phyloP scores from a whole-genome alignment of 1,284 basidiomycete genomes.

The Ustilago bromivora region DNA sequence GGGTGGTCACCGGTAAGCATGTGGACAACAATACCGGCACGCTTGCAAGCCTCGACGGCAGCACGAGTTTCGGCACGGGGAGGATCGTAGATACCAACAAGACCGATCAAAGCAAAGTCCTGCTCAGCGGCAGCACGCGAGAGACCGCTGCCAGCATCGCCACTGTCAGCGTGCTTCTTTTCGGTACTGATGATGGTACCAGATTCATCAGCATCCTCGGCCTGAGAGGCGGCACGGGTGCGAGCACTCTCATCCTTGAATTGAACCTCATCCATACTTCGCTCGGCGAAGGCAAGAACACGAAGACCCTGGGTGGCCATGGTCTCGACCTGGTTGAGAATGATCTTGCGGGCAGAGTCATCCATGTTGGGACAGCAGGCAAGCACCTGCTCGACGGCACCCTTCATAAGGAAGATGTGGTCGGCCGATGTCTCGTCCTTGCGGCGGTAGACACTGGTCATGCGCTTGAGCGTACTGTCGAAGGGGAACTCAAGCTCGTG shows the following conservation, averaged over 20 bases:
- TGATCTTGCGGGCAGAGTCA: conserved; percentile 37
- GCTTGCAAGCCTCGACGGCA: conserved; percentile 59
- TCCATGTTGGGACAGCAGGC: conserved; percentile 55
- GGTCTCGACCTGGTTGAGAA: conserved; percentile 59
- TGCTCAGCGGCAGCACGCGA: conserved; percentile 56
- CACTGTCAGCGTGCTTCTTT: conserved; percentile 25
- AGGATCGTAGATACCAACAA: conserved; percentile 65
- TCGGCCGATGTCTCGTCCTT: conserved; percentile 16
- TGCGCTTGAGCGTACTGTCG: conserved; percentile 62
- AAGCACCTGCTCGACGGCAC: conserved; percentile 62
- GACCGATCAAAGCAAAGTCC: conserved; percentile 59
- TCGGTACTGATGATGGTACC: conserved; percentile 41
- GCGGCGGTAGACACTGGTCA: conserved; percentile 56
- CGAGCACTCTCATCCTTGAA: conserved; percentile 50
- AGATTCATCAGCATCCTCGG: conserved; percentile 30
- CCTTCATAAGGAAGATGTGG: conserved; percentile 59
- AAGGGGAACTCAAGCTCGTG: conserved; percentile 61
- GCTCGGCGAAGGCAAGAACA: conserved; percentile 61
- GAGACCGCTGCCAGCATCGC: conserved; percentile 26
- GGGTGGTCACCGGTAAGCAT: conserved; percentile 66
- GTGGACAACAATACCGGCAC: conserved; percentile 61
- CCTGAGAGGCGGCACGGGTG: conserved; percentile 25
- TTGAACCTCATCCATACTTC: conserved; percentile 50
- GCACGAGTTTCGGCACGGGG: conserved; percentile 62
- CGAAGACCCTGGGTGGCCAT: conserved; percentile 61